Conservation (phyloP, 2,329 filamentous ascomycete species). For the Lizonia empirigonia region DNA sequence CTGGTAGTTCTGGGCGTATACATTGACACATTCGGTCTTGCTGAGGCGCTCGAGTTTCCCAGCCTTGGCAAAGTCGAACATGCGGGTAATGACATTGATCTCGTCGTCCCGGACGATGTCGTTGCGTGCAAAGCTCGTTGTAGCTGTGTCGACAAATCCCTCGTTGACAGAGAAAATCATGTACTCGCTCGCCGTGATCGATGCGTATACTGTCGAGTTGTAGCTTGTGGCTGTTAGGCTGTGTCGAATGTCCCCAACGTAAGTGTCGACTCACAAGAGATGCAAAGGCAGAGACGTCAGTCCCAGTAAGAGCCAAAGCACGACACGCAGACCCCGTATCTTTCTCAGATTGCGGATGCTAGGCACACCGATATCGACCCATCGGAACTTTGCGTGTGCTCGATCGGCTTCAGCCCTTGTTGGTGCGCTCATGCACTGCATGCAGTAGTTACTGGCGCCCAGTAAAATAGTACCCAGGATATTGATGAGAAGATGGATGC, state of each 20-base stretch:
- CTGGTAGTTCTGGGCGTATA: conserved; percentile 1
- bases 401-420: conserved; percentile 56
- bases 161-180: conserved; percentile 6
- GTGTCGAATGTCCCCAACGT: no score
- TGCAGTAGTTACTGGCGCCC: conserved; percentile 57
- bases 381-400: conserved; percentile 47
- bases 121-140: background rate
- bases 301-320: conserved; percentile 21
- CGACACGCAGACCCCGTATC: conserved; percentile 7
- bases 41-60: background rate
- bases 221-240: conserved; percentile 21
- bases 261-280: conserved; percentile 16
- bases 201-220: conserved; percentile 32
- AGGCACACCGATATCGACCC: conserved; percentile 26
- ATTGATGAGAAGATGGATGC: conserved; percentile 57
- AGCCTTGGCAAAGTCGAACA: background rate
- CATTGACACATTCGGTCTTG: background rate
- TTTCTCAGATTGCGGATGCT: conserved; percentile 21
- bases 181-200: conserved; percentile 14
- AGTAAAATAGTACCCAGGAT: conserved; percentile 53
- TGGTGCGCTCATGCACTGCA: conserved; percentile 59
- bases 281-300: conserved; percentile 24
- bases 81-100: background rate
- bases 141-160: background rate
- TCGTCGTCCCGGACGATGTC: background rate